Evolutionary conservation across 2,329 filamentous ascomycete genomes (phyloP), one percentile per base, ranked within the genome.

Genomic region (Stagonosporopsis tanaceti): DNA sequence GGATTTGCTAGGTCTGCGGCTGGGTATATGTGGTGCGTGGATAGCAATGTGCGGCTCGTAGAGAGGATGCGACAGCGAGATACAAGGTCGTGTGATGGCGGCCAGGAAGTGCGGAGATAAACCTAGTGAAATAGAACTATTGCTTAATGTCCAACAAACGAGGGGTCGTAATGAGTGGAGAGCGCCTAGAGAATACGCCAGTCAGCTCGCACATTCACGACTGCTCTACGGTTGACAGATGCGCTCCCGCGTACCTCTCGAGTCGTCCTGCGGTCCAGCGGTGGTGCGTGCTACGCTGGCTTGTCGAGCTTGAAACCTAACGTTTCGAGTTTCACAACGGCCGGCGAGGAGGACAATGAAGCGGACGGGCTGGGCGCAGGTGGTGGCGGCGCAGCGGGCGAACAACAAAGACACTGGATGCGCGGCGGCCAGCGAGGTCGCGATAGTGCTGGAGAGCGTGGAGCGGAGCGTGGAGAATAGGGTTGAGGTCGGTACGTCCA

Each of bases 261-360:
- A 67, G 63, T 68, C 57, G 50, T 64, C 54, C 57, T 59, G 65
- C 69, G 65, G 68, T 67, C 63, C 62, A 61, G 61, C 54, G 65
- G 63, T 59, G 48, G 65, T 66, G 73, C 69, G 73, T 76, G 75
- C 68, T 70, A 67, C 68, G 70, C 64, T 65, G 66, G 64, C 61
- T 67, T 63, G 68, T 65, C 53, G 68, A 68, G 64, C 62, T 70
- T 73, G 73, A 77, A 76, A 77, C 75, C 72, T 71, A 71, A 72
- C 69, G 73, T 75, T 68, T 64, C 61, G 68, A 67, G 70, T 70
- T 68, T 70, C 69, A 67, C 67, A 64, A 70, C 66, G 61, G 68
- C 47, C 51, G 63, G 62, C 54, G 56, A 50, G 56, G 57, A 56
- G 63, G 59, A 68, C 68, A 61, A 66, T 63, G 65, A 56, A 62